phyloP scores from a whole-genome alignment of 2,329 filamentous ascomycete genomes.

The Aureobasidium sp. region DNA sequence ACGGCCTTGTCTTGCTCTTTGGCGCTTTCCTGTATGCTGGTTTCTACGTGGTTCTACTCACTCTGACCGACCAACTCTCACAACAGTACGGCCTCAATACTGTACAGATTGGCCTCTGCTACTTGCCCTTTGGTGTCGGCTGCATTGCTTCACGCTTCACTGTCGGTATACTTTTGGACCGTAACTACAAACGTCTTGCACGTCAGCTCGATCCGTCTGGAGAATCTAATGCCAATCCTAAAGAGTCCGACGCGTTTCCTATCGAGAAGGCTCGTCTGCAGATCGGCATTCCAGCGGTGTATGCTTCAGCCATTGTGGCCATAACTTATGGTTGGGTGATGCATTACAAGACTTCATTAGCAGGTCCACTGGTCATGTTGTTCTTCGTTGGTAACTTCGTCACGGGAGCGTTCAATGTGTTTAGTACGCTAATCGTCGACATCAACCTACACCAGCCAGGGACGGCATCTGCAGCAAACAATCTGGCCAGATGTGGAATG shows the following conservation, averaged over 20 bases:
- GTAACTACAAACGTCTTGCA: conserved; percentile 66
- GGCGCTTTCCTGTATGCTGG: conserved; percentile 4
- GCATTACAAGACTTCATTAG: conserved; percentile 31
- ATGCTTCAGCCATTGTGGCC: conserved; percentile 27
- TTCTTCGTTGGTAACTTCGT: conserved; percentile 47
- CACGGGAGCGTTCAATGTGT: conserved; percentile 51
- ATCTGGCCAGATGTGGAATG: conserved; percentile 30
- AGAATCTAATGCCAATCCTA: neutral
- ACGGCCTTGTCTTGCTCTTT: neutral
- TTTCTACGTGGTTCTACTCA: neutral
- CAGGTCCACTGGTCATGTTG: conserved; percentile 42
- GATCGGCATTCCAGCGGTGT: conserved; percentile 32
- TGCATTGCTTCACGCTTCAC: conserved; percentile 32
- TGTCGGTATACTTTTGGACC: conserved; percentile 55
- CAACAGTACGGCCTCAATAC: conserved; percentile 38
- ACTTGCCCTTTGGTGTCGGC: conserved; percentile 34
- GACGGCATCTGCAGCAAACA: conserved; percentile 34
- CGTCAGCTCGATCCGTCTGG: conserved; percentile 43
- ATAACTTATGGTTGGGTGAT: conserved; percentile 39
- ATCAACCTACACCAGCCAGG: conserved; percentile 34
- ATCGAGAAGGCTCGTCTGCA: conserved; percentile 43
- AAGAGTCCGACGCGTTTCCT: conserved; percentile 44
- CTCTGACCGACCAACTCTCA: neutral
- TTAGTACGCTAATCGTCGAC: conserved; percentile 38
- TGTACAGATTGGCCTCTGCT: conserved; percentile 39